Conservation (phyloP, 2,329 filamentous ascomycete genomes). For the Trichophyton rubrum region DNA sequence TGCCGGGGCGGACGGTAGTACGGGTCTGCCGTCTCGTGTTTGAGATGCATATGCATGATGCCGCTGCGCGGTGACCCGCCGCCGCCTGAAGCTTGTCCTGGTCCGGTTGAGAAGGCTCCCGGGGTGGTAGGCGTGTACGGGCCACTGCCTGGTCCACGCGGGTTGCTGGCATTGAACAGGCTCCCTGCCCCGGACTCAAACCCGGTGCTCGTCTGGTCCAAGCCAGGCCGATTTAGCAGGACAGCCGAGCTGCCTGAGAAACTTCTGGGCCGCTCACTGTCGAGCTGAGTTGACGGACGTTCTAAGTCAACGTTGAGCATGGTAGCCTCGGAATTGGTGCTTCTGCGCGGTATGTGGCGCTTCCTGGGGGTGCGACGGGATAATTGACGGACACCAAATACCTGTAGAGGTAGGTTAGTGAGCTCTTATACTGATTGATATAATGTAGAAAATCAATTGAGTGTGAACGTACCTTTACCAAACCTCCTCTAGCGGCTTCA, state of each 20-base stretch:
- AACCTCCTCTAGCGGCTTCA: conserved; percentile 60
- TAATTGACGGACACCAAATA: conserved; percentile 82
- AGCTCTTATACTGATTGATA: neutral
- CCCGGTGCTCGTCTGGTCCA: neutral
- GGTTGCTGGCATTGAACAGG: conserved; percentile 36
- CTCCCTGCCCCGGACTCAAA: conserved; percentile 40
- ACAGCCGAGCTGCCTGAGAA: conserved; percentile 51
- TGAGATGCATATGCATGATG: conserved; percentile 25
- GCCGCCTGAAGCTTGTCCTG: conserved; percentile 36
- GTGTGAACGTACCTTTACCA: conserved; percentile 51
- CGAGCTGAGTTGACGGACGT: conserved; percentile 46
- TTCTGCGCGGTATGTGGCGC: conserved; percentile 54
- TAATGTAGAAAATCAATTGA: neutral
- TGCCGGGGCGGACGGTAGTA: conserved; percentile 79
- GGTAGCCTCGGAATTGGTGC: conserved; percentile 66
- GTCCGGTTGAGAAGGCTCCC: conserved; percentile 53
- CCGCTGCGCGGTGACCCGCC: conserved; percentile 31
- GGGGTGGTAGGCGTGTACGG: conserved; percentile 59
- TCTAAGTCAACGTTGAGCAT: conserved; percentile 62
- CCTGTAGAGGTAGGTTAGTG: conserved; percentile 27
- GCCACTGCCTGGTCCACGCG: conserved; percentile 48
- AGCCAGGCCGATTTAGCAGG: conserved; percentile 31
- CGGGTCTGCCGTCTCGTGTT: conserved; percentile 52
- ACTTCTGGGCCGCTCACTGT: conserved; percentile 44
- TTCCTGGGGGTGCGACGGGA: conserved; percentile 57